These are phyloP conservation scores for Vitis hybrid DNA, from an alignment of 177 flowering plant genomes.

Conservation along the genomic window DNA sequence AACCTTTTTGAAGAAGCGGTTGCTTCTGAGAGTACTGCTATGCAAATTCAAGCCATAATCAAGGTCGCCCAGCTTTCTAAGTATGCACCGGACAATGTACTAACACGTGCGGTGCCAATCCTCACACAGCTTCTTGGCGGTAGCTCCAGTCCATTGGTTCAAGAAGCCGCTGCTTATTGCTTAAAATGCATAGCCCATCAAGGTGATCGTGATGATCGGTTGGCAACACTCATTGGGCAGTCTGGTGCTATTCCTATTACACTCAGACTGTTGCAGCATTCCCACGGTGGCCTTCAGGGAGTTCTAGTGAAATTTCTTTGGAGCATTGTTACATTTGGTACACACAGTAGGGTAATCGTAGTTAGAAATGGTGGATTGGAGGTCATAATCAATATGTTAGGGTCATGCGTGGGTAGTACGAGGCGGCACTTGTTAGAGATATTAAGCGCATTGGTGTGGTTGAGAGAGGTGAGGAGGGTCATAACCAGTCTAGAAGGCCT, in stretches of 20 bases:
- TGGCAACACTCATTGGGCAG: conserved; percentile 35
- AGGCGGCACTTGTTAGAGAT: conserved; percentile 46
- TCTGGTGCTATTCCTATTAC: conserved; percentile 31
- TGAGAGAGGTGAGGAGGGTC: conserved; percentile 39
- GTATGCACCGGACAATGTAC: conserved; percentile 36
- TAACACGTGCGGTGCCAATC: conserved; percentile 33
- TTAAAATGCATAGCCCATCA: conserved; percentile 31
- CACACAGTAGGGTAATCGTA: conserved; percentile 24
- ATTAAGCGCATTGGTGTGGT: conserved; percentile 42
- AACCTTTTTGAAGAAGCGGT: conserved; percentile 15
- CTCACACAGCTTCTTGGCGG: conserved; percentile 33
- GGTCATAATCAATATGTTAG: conserved; percentile 30
- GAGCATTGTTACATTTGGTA: conserved; percentile 29
- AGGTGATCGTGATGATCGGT: conserved; percentile 24
- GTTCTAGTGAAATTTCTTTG: conserved; percentile 34
- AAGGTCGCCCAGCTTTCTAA: conserved; percentile 38
- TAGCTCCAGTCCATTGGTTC: conserved; percentile 19
- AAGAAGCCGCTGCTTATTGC: conserved; percentile 42
- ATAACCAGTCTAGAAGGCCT: conserved; percentile 29
- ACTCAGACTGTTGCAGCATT: conserved; percentile 34
- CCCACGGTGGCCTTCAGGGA: conserved; percentile 24
- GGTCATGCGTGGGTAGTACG: conserved; percentile 14
- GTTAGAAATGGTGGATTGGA: conserved; percentile 43
- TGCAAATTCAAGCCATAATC: conserved; percentile 30
- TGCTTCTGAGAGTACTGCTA: too few species aligned